Conservation (phyloP, 1,284 basidiomycete genomes). For the Apiotrichum gamsii region DNA sequence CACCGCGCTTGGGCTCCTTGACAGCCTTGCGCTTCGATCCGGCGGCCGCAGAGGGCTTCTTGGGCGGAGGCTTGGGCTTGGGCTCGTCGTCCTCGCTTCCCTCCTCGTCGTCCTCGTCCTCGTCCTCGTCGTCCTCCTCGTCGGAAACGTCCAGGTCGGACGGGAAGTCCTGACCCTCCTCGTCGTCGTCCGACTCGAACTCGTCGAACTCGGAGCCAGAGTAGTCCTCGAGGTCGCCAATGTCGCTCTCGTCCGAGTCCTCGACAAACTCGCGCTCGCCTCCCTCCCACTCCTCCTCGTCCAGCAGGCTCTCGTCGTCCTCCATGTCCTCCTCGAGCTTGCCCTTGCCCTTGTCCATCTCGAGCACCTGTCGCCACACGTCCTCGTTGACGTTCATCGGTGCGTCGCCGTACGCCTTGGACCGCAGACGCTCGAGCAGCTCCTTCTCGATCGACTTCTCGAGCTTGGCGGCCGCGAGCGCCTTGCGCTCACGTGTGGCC, state of each 20-base stretch:
- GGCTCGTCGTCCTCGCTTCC: constrained; percentile 45
- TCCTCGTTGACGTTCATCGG: constrained; percentile 97
- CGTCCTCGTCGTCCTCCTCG: constrained; percentile 41
- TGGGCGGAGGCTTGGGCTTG: constrained; percentile 29
- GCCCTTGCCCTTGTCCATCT: constrained; percentile 59
- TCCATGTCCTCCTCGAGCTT: constrained; percentile 53
- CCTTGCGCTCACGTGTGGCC: constrained; percentile 86
- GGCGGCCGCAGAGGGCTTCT: constrained; percentile 19
- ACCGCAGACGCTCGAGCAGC: constrained; percentile 87
- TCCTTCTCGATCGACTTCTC: constrained; percentile 96
- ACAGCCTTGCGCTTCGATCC: constrained; percentile 44
- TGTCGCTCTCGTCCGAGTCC: constrained; percentile 57
- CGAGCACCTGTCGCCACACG: constrained; percentile 87
- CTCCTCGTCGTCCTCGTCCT: constrained; percentile 34
- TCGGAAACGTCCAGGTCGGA: constrained; percentile 44
- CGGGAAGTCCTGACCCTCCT: constrained; percentile 33
- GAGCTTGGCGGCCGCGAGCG: constrained; percentile 85
- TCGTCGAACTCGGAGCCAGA: constrained; percentile 43
- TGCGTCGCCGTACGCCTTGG: constrained; percentile 94
- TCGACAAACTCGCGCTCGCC: constrained; percentile 72
- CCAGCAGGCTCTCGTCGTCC: constrained; percentile 54
- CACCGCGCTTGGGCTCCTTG: constrained; percentile 57
- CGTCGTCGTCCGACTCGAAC: constrained; percentile 37
- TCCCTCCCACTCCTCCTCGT: constrained; percentile 54
- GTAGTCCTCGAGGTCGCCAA: constrained; percentile 58